A percentile compares a stretch with the other conserved stretches of the same genome.
Evolutionary conservation across 2,329 filamentous ascomycete species (phyloP).

Genomic region (Penicillium sp.): DNA sequence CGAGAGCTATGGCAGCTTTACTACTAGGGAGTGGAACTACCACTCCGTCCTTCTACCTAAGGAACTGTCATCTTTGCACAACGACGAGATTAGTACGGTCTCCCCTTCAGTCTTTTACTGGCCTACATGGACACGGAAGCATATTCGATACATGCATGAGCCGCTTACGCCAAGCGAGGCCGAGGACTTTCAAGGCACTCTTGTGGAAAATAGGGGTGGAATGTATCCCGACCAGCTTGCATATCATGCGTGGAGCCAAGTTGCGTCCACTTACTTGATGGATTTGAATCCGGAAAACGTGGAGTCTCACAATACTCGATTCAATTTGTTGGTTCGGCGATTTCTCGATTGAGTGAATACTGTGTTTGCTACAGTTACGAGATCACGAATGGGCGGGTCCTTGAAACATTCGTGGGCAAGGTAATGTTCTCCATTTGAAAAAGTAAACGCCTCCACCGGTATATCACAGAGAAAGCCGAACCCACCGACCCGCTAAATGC

Average conservation of each 20-base stretch:
- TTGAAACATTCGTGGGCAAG: neutral
- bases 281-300: slow-evolving; percentile 36
- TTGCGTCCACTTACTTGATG: slow-evolving; percentile 37
- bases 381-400: neutral
- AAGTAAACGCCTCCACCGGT: neutral
- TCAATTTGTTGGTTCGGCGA: slow-evolving; percentile 38
- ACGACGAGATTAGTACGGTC: slow-evolving; percentile 39
- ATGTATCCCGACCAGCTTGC: slow-evolving; percentile 41
- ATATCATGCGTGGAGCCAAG: slow-evolving; percentile 45
- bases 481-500: neutral
- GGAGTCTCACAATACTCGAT: slow-evolving; percentile 38
- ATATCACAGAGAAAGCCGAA: neutral
- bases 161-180: slow-evolving; percentile 32
- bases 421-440: neutral
- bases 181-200: slow-evolving; percentile 31
- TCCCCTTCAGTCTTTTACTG: slow-evolving; percentile 44
- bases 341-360: slow-evolving; percentile 4
- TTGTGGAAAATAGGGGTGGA: slow-evolving; percentile 36
- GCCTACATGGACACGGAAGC: slow-evolving; percentile 45
- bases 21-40: slow-evolving; percentile 43
- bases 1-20: slow-evolving; percentile 35
- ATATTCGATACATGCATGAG: slow-evolving; percentile 44
- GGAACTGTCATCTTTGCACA: slow-evolving; percentile 28
- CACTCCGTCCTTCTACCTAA: slow-evolving; percentile 41
- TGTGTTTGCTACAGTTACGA: neutral